Percentiles rank a stretch among this genome's conserved stretches.
These are phyloP conservation scores for Alternaria triticimaculans DNA, from an alignment of 2,329 filamentous ascomycete species.

Conservation along the genomic window DNA sequence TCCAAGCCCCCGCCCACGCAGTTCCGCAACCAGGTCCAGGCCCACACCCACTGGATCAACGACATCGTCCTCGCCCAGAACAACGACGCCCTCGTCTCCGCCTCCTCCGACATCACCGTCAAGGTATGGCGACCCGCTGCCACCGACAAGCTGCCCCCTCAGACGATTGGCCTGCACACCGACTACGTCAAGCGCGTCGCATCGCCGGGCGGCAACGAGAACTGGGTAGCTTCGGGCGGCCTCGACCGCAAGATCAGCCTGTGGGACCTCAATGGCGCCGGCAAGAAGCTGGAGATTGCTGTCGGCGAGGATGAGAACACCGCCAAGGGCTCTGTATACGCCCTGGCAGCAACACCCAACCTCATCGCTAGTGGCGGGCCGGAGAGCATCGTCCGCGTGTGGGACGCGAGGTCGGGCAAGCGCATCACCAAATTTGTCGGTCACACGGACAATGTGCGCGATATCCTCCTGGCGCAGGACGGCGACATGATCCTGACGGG, in stretches of 20 bases:
- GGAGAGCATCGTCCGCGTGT: slow-evolving; percentile 89
- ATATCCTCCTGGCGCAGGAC: slow-evolving; percentile 86
- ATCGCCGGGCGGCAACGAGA: slow-evolving; percentile 71
- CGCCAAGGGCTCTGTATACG: slow-evolving; percentile 95
- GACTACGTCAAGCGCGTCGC: slow-evolving; percentile 97
- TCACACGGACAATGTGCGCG: slow-evolving; percentile 91
- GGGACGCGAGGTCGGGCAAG: slow-evolving; percentile 88
- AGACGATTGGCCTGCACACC: slow-evolving; percentile 87
- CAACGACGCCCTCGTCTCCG: slow-evolving; percentile 81
- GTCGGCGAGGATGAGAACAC: slow-evolving; percentile 78
- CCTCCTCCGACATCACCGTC: slow-evolving; percentile 91
- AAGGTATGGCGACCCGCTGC: slow-evolving; percentile 86
- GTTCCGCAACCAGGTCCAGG: slow-evolving; percentile 71
- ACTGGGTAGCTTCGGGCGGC: slow-evolving; percentile 93
- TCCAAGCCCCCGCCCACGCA: slow-evolving; percentile 56
- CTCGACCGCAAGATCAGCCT: slow-evolving; percentile 90
- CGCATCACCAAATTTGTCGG: slow-evolving; percentile 95
- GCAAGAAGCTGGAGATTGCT: slow-evolving; percentile 86
- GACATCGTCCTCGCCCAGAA: slow-evolving; percentile 83
- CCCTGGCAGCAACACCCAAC: slow-evolving; percentile 77
- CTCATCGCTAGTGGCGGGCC: slow-evolving; percentile 92
- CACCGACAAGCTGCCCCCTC: slow-evolving; percentile 68
- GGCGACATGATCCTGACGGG: slow-evolving; percentile 93
- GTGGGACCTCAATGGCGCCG: slow-evolving; percentile 90
- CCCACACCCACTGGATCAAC: slow-evolving; percentile 96